These are phyloP conservation scores for Sindora glabra DNA, from an alignment of 306 rosid species.

Conservation along the genomic window DNA sequence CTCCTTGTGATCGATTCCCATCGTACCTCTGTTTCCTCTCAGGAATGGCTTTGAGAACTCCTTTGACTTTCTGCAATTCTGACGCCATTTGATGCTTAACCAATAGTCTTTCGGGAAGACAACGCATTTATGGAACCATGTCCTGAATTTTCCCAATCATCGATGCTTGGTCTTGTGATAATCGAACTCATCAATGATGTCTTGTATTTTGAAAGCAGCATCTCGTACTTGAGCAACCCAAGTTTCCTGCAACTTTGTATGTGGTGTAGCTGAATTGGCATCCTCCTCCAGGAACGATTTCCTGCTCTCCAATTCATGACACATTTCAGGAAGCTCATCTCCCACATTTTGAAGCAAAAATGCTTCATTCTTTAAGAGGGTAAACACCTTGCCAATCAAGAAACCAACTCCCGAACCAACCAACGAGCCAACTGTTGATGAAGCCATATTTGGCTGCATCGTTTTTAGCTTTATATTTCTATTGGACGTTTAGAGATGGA, in stretches of 20 bases:
- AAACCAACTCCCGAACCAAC: background rate
- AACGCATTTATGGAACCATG: background rate
- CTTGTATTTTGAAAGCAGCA: background rate
- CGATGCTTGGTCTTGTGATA: background rate
- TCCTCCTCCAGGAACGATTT: background rate
- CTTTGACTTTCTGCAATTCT: background rate
- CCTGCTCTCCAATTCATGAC: background rate
- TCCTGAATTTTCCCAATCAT: background rate
- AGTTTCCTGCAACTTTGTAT: background rate
- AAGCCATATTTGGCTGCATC: too few species aligned
- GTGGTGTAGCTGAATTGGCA: background rate
- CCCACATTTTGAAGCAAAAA: background rate
- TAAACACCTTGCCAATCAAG: background rate
- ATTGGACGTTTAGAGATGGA: too few species aligned
- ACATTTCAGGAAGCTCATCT: background rate
- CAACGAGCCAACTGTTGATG: too few species aligned
- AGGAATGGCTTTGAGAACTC: background rate
- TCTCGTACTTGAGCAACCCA: background rate
- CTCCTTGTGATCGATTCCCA: background rate
- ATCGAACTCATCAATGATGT: background rate
- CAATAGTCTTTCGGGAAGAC: background rate
- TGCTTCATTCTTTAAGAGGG: background rate
- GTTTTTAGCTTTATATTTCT: too few species aligned
- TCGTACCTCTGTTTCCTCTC: background rate
- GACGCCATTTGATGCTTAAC: background rate